Base-by-base conservation (phyloP, 2,329 filamentous ascomycete genomes). In the Malbranchea cinnamomea region DNA sequence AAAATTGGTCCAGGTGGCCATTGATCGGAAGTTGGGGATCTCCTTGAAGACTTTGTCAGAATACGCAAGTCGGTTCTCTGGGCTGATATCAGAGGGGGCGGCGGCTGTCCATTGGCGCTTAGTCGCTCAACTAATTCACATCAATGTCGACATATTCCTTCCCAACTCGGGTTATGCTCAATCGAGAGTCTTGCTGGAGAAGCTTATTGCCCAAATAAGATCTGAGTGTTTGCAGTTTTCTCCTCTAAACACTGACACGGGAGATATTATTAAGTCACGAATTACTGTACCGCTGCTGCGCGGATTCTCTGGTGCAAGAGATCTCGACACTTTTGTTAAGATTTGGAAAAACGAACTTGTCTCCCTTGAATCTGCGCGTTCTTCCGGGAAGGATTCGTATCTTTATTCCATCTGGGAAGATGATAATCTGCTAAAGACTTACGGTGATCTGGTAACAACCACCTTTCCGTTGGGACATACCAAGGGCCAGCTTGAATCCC, bases 381-480 rank as follows among this genome's bases (percentile, higher is more conserved):
- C 33, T 8, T 28, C 37, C 27, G 38, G 47, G 21, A 26, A 28
- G 19, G 41, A 32, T 15, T 26, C 49, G 15, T 33, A 38, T 24
- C 23, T 33, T 4, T 52, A 52, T 33, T 53, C 53, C 5, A 46
- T 60, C 3, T 63, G 59, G 59, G 59, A 62, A 38, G 56, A 61
- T 33, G 55, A 61, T 29, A 54, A 58, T 35, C 20, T 62, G 9
- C 52, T 51, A 19, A 44, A 50, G 15, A 42, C 39, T 20, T 60
- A 53, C 40, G 43, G 47, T 16, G 46, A 52, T 10, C 27, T 53
- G 30, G 36, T 54, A 33, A 46, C 43, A 15, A 51, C 38, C 14
- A 47, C 49, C 5, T 41, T 55, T 13, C 47, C 46, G 6, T 41
- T 47, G 8, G 33, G 41, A 3, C 44, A 45, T 32, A 34, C 51